Conservation (phyloP, 1,284 basidiomycete species). For the Peniophora sp. region DNA sequence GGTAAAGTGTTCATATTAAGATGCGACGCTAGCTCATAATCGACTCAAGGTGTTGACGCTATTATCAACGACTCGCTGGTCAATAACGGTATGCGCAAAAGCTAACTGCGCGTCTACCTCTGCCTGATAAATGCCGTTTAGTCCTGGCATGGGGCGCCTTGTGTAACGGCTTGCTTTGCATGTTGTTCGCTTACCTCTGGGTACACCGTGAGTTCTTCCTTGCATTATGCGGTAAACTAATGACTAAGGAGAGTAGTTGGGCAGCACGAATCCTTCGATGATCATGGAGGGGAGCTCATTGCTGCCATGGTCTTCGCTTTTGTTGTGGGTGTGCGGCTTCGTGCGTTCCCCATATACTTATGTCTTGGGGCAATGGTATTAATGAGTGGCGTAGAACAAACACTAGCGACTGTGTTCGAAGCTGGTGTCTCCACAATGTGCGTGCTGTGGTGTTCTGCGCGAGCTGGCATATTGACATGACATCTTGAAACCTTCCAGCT, state of each 20-base stretch:
- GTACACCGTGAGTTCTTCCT: conserved; percentile 47
- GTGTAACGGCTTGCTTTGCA: conserved; percentile 68
- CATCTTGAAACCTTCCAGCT: no score
- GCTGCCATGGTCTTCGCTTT: conserved; percentile 76
- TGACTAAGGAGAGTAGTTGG: conserved; percentile 27
- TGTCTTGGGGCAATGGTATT: no score
- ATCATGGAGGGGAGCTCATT: conserved; percentile 67
- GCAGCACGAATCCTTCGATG: conserved; percentile 68
- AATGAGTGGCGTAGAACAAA: conserved; percentile 59
- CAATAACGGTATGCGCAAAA: conserved; percentile 65
- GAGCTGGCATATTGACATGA: no score
- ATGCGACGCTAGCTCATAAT: no score
- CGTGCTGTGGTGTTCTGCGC: no score
- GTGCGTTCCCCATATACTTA: conserved; percentile 31
- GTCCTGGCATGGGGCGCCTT: conserved; percentile 74
- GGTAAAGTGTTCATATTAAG: conserved; percentile 17
- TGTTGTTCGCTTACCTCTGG: conserved; percentile 82
- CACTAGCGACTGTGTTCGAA: conserved; percentile 63
- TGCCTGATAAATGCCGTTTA: conserved; percentile 17
- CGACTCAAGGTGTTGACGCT: conserved; percentile 48
- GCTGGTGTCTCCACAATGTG: conserved; percentile 83
- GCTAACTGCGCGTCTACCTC: no score
- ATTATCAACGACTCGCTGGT: conserved; percentile 83
- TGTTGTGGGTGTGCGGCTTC: conserved; percentile 68
- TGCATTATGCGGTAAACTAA: conserved; percentile 8